Conservation (phyloP, 495 filamentous ascomycete genomes). For the Penicillium nucicola region DNA sequence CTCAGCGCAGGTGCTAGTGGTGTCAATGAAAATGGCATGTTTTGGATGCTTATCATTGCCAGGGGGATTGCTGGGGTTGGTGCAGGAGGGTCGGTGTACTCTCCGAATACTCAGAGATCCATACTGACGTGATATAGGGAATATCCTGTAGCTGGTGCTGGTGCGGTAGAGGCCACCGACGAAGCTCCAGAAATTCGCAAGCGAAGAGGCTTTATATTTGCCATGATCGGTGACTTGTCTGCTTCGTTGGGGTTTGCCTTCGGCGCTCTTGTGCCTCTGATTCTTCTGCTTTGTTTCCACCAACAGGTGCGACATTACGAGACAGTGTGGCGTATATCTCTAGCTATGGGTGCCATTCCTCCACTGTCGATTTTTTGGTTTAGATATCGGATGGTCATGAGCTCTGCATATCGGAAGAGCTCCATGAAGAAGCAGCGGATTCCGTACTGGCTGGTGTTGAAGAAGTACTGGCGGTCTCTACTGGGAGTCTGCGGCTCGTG, state of each 20-base stretch:
- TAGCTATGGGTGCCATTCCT: constrained; percentile 28
- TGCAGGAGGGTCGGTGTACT: constrained; percentile 21
- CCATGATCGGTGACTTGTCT: constrained; percentile 34
- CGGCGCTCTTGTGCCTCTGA: constrained; percentile 28
- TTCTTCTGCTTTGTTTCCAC: constrained; percentile 27
- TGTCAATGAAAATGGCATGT: constrained; percentile 22
- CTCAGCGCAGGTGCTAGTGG: constrained; percentile 27
- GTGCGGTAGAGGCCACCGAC: constrained; percentile 34
- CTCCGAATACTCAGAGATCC: background rate
- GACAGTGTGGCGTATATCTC: constrained; percentile 31
- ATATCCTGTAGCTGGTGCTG: constrained; percentile 31
- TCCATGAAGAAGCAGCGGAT: constrained; percentile 42
- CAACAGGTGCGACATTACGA: constrained; percentile 23
- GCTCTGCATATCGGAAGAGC: constrained; percentile 68
- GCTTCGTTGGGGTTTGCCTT: constrained; percentile 31
- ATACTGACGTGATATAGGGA: constrained; percentile 15
- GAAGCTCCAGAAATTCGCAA: constrained; percentile 25
- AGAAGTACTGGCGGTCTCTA: constrained; percentile 37
- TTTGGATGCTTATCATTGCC: constrained; percentile 29
- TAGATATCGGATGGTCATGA: constrained; percentile 40
- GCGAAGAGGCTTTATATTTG: constrained; percentile 33
- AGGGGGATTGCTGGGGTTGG: constrained; percentile 26
- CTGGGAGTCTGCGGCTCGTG: constrained; percentile 32
- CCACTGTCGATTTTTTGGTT: constrained; percentile 39
- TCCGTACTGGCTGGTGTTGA: constrained; percentile 29